These are phyloP conservation scores for Tephrocybe sp. DNA, from an alignment of 768 basidiomycete genomes.

Conservation along the genomic window DNA sequence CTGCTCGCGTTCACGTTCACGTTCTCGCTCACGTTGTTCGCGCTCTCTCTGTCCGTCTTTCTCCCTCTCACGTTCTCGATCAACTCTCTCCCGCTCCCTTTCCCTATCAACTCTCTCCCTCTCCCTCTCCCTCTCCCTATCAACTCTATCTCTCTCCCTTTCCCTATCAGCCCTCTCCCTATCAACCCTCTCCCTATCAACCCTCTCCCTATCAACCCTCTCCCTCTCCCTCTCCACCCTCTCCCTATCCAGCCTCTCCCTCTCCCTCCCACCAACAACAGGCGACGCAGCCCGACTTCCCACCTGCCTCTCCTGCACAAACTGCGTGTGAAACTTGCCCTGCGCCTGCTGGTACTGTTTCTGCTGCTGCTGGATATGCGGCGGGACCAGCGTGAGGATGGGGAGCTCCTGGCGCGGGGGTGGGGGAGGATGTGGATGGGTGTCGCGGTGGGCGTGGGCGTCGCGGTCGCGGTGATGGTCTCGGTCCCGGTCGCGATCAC, in stretches of 20 bases:
- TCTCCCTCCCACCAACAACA: constrained; percentile 9
- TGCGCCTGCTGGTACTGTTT: constrained; percentile 11
- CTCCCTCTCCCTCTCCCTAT: constrained; percentile 27
- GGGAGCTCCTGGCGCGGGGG: constrained; percentile 9
- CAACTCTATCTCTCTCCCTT: constrained; percentile 11
- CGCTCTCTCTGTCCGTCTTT: constrained; percentile 10
- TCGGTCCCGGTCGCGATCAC: too few relatives aligned
- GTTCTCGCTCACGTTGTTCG: not conserved
- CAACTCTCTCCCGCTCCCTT: constrained; percentile 16
- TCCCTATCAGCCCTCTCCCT: constrained; percentile 17
- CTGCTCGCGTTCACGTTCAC: not conserved
- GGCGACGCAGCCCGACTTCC: constrained; percentile 20
- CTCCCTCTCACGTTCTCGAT: constrained; percentile 22
- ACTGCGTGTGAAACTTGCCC: constrained; percentile 30
- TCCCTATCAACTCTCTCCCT: constrained; percentile 7
- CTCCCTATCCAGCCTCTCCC: constrained; percentile 15
- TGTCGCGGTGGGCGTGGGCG: too few relatives aligned
- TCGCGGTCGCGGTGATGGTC: too few relatives aligned
- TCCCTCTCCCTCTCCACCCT: constrained; percentile 17
- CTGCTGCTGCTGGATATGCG: constrained; percentile 22
- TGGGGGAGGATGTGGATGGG: not conserved
- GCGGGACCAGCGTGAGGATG: constrained; percentile 7
- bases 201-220: constrained; percentile 10
- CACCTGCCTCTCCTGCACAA: constrained; percentile 17
- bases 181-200: constrained; percentile 14